Base-by-base conservation (phyloP, 2,329 filamentous ascomycete species). In the Cordyceps tenuipes region DNA sequence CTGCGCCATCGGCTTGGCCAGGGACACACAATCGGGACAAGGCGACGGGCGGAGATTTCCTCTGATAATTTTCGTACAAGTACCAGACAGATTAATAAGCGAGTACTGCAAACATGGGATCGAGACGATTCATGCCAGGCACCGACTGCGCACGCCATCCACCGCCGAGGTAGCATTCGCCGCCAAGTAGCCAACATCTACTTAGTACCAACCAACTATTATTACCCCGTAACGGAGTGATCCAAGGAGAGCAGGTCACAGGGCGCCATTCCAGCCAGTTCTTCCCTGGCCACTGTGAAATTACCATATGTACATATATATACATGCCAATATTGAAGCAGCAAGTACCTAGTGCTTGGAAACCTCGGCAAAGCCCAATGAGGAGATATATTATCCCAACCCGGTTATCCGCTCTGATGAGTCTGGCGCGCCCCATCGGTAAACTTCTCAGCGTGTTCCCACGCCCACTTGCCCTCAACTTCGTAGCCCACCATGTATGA, bases 401-500 rank as follows among this genome's bases (percentile, higher is more conserved):
- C 12, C 34, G 34, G 9, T 36, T 36, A 36, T 36, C 34, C 34
- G 34, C 34, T 43, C 43, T 8, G 43, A 7, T 10, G 43, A 46
- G 41, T 7, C 41, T 8, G 41, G n/a, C 17, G 15, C 41, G 15
- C 2, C 17, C 2, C 17, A 2, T 6, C n/a, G 7, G 26, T 10
- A 13, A 50, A 34, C 3, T 8, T 41, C 13, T 52, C 53, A 3
- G 52, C 48, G 12, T 46, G n/a, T 21, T 61, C 52, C 59, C 59
- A 61, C 34, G 31, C 46, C 52, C 59, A 61, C 26, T 46, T 43
- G 15, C 21, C 12, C 21, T 43, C 39, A 39, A 51, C 47, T 29
- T 57, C 53, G 34, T 57, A 61, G n/a, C 59, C 53, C n/a, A 61
- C 44, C 39, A 57, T 36, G 17, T 51, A 61, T 6, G 46, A 31